Evolutionary conservation across 1,139 yeast genomes (phyloP).

Genomic region (Suhomyces bokatorum): DNA sequence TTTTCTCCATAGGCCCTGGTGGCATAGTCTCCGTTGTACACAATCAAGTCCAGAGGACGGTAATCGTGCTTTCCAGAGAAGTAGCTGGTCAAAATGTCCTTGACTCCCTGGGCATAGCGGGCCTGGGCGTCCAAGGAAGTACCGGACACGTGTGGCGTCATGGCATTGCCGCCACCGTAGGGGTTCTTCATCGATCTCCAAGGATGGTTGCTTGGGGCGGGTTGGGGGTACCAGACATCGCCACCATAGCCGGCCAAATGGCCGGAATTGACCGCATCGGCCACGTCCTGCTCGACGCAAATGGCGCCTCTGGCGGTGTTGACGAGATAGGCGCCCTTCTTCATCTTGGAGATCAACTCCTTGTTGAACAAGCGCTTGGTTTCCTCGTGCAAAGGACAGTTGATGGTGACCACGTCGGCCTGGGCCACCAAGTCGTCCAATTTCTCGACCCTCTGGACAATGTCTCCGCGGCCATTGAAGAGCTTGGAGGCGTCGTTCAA

Average conservation of each 20-base stretch:
- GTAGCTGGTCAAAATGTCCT: conserved; percentile 62
- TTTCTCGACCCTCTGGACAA: conserved; percentile 60
- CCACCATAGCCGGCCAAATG: conserved; percentile 80
- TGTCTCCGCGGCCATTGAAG: conserved; percentile 34
- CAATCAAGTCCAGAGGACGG: conserved; percentile 73
- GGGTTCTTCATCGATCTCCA: conserved; percentile 71
- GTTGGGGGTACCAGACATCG: conserved; percentile 83
- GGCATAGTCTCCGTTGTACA: conserved; percentile 69
- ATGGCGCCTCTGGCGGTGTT: conserved; percentile 88
- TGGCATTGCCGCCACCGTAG: conserved; percentile 76
- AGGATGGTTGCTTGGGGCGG: conserved; percentile 74
- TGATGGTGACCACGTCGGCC: conserved; percentile 76
- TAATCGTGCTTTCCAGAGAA: conserved; percentile 64
- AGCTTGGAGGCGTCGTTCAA: conserved; percentile 41
- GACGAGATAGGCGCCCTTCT: conserved; percentile 73
- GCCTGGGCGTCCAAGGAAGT: conserved; percentile 79
- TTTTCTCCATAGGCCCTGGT: conserved; percentile 67
- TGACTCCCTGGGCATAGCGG: conserved; percentile 70
- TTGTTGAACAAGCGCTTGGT: conserved; percentile 69
- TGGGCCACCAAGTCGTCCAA: conserved; percentile 68
- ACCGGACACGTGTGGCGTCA: conserved; percentile 84
- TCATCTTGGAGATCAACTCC: conserved; percentile 67
- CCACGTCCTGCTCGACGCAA: conserved; percentile 70
- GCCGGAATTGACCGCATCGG: conserved; percentile 69
- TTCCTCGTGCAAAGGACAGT: conserved; percentile 74